Conservation (phyloP, 2,329 filamentous ascomycete genomes). For the Fusarium sarcochroum region DNA sequence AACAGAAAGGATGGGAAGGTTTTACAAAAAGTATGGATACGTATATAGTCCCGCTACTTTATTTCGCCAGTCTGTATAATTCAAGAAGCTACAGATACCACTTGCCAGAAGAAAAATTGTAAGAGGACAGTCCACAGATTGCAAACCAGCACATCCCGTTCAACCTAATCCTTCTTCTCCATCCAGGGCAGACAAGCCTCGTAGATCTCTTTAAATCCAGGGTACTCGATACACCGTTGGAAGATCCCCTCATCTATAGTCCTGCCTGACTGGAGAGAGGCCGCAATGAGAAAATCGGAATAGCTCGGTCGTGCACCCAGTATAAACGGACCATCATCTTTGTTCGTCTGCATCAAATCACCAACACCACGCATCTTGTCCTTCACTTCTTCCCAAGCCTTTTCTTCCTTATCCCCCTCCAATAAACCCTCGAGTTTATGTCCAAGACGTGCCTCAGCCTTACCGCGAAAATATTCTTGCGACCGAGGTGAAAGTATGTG, state of each 20-base stretch:
- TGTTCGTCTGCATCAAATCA: conserved; percentile 11
- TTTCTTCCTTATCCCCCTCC: not conserved
- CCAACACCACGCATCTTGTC: conserved; percentile 4
- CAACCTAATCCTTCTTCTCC: conserved; percentile 10
- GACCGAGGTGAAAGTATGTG: conserved; percentile 17
- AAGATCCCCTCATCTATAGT: conserved; percentile 18
- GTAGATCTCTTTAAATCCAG: conserved; percentile 16
- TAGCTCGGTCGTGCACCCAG: conserved; percentile 13
- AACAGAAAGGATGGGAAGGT: no score
- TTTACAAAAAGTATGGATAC: no score
- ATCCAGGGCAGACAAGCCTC: conserved; percentile 10
- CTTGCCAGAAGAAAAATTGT: no score
- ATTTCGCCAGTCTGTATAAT: no score
- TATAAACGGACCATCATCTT: not conserved
- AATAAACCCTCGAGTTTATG: conserved; percentile 14
- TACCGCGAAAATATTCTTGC: conserved; percentile 23
- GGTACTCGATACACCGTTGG: not conserved
- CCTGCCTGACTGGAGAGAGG: conserved; percentile 16
- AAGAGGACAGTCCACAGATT: not conserved
- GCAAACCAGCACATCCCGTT: no score
- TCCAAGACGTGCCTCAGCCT: not conserved
- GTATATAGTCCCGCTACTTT: no score
- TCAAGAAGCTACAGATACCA: no score
- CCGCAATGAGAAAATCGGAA: conserved; percentile 24
- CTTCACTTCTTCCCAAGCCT: not conserved